phyloP scores from a whole-genome alignment of 495 filamentous ascomycete species.

The Neurospora africana region DNA sequence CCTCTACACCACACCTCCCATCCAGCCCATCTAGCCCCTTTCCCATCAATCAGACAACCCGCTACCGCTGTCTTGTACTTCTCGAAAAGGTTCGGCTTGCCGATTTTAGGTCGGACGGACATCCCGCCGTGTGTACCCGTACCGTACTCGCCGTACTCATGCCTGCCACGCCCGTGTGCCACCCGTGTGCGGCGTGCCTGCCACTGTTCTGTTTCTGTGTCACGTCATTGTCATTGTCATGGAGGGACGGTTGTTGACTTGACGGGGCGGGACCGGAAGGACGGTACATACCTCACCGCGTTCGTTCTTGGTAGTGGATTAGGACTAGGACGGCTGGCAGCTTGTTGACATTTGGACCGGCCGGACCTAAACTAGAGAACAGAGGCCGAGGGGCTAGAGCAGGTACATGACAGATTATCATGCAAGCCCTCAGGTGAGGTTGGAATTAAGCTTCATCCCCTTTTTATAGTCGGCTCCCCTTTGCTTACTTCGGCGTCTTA shows the following conservation, averaged over 20 bases:
- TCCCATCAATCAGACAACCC: not conserved
- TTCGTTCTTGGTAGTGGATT: not conserved
- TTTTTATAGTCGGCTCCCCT: not conserved
- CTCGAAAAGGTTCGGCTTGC: not conserved
- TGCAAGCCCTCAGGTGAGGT: not conserved
- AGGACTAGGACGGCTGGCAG: not conserved
- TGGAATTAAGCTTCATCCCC: not conserved
- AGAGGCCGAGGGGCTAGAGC: not conserved
- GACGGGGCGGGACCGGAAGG: not conserved
- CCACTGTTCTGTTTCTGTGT: not conserved
- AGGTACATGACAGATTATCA: not conserved
- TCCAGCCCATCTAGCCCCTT: not conserved
- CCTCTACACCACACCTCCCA: not conserved
- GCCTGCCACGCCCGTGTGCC: not conserved
- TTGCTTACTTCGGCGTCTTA: not conserved
- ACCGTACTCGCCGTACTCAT: not conserved
- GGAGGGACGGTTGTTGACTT: not conserved
- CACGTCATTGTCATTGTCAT: not conserved
- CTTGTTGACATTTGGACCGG: not conserved
- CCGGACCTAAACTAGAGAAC: not conserved
- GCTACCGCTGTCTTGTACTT: not conserved
- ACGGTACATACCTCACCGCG: not conserved
- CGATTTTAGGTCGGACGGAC: not conserved
- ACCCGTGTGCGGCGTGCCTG: not conserved
- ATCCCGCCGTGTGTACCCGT: not conserved